A percentile compares a stretch with the other conserved stretches of the same genome.
phyloP scores from a whole-genome alignment of 192 early-diverging fungal species.

The Mortierella claussenii region DNA sequence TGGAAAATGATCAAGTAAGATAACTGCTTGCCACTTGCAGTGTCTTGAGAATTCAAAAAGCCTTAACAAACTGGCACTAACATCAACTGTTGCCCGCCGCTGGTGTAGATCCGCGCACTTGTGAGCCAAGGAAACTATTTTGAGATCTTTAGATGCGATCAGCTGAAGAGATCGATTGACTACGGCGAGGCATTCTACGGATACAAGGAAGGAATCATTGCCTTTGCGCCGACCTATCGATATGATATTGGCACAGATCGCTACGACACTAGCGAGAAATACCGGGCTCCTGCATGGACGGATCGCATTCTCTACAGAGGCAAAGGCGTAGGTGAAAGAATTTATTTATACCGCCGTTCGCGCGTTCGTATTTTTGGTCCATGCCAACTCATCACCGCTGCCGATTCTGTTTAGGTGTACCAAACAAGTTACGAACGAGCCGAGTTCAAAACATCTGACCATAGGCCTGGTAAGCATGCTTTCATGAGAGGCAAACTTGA shows the following conservation, averaged over 20 bases:
- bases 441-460: conserved; percentile 80
- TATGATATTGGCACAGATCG: conserved; percentile 76
- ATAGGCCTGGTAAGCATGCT: conserved; percentile 67
- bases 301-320: conserved; percentile 74
- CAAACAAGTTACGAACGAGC: conserved; percentile 65
- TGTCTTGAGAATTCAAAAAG: too few species aligned
- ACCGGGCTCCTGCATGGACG: conserved; percentile 35
- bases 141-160: conserved; percentile 42
- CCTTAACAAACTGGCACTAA: too few species aligned
- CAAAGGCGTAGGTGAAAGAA: conserved; percentile 42
- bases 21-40: background rate
- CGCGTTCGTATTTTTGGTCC: too few species aligned
- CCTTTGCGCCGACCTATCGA: conserved; percentile 85
- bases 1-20: conserved; percentile 77
- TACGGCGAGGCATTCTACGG: conserved; percentile 74
- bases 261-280: conserved; percentile 76
- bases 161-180: conserved; percentile 67
- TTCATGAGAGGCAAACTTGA: too few species aligned
- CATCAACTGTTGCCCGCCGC: too few species aligned
- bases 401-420: conserved; percentile 29
- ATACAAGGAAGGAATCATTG: conserved; percentile 80
- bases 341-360: too few species aligned
- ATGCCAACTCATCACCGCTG: too few species aligned
- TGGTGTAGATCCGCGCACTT: conserved; percentile 22
- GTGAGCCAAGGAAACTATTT: conserved; percentile 35